Base-by-base conservation (phyloP, 2,329 filamentous ascomycete species). In the Tolypocladium pustulatum region DNA sequence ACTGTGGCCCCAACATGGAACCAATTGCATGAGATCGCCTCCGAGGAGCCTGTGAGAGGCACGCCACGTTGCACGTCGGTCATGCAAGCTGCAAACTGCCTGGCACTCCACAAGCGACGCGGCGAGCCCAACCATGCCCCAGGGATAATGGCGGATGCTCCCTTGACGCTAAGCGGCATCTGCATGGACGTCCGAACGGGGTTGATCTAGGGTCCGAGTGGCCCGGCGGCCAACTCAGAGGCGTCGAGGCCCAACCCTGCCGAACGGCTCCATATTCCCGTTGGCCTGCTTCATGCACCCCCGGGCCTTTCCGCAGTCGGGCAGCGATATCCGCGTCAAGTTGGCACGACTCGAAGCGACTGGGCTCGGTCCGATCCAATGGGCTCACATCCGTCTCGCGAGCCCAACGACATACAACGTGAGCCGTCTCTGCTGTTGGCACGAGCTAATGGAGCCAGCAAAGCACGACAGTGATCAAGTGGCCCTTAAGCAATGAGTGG, bases 61-160 rank as follows among this genome's bases (percentile, higher is more conserved):
- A 66, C 67, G 70, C 70, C 70, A 72, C 69, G 69, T 71, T 71
- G 70, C 69, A 71, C 64, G 59, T 59, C 62, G 65, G 62, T 62
- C 64, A 65, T 65, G 61, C 63, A 67, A 66, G 15, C 30, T 65
- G 65, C 66, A 66, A 64, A 56, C 43, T 51, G 60, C 56, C 54
- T 46, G 56, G 37, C 37, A 56, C 40, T 56, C 58, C 57, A 61
- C 58, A 43, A 57, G 37, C 17, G 40, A 27, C 30, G 22, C 43
- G 25, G 51, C 60, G 61, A 51, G 56, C 57, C 57, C 56, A 49
- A 51, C 63, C 46, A 32, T 7, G 20, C 7, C 38, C 38, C 38
- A 41, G 17, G 41, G 41, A 46, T 46, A 9, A 46, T 51, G 46
- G 59, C 46, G 46, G 62, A 59, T 61, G 57, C 54, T 60, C 59